Percentiles rank a stretch among this genome's conserved stretches.
Conservation (phyloP, 2,329 filamentous ascomycete genomes). For the Mariannaea sp. region DNA sequence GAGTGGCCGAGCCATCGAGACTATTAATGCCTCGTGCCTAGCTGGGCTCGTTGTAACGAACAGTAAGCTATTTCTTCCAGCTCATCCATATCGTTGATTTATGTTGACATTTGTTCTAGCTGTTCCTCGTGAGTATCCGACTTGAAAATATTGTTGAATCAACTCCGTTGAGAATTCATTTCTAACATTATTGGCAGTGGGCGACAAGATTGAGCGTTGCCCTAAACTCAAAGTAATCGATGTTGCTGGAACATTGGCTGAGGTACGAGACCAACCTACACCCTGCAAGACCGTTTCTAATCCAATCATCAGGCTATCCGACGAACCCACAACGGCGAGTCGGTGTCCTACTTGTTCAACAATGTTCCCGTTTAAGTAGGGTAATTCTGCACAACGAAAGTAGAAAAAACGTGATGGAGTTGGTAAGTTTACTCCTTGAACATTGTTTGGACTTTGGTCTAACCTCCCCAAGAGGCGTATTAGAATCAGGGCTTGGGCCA, state of each 20-base stretch:
- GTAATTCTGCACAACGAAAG: slow-evolving; percentile 10
- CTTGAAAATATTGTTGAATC: too few relatives aligned
- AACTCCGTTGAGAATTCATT: neutral
- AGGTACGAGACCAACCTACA: slow-evolving; percentile 41
- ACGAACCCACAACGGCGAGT: slow-evolving; percentile 69
- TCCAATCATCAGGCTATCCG: slow-evolving; percentile 60
- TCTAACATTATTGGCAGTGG: slow-evolving; percentile 47
- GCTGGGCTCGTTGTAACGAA: slow-evolving; percentile 87
- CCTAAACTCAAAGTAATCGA: slow-evolving; percentile 87
- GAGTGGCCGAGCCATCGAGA: slow-evolving; percentile 85
- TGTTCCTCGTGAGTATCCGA: slow-evolving; percentile 40
- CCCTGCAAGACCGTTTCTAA: slow-evolving; percentile 12
- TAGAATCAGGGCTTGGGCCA: slow-evolving; percentile 28
- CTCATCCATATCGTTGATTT: neutral
- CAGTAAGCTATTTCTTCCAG: slow-evolving; percentile 52
- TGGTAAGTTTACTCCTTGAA: slow-evolving; percentile 21
- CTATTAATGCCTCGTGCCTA: slow-evolving; percentile 77
- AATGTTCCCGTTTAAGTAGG: slow-evolving; percentile 59
- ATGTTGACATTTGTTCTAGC: slow-evolving; percentile 40
- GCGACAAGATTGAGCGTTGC: slow-evolving; percentile 79
- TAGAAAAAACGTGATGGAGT: slow-evolving; percentile 30
- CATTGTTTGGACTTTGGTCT: neutral
- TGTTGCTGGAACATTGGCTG: slow-evolving; percentile 81
- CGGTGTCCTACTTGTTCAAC: slow-evolving; percentile 70
- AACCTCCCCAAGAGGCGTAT: slow-evolving; percentile 25